These are phyloP conservation scores for Talaromyces sp. DNA, from an alignment of 2,329 filamentous ascomycete species.

Conservation along the genomic window DNA sequence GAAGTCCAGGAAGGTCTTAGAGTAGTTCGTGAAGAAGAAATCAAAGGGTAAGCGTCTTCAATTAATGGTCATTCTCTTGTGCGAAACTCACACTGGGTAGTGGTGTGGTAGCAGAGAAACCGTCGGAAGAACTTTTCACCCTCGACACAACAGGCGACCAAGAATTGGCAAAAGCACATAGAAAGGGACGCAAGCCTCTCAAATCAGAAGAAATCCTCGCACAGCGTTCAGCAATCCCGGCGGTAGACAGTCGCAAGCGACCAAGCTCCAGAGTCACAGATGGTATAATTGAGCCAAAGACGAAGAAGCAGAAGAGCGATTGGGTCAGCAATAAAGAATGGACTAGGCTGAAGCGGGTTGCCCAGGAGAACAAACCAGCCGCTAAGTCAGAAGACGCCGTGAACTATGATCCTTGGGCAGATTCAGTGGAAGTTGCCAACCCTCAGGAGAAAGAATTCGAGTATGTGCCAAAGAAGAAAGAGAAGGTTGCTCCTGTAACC, in stretches of 20 bases:
- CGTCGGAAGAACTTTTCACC: slow-evolving; percentile 79
- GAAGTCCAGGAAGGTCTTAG: slow-evolving; percentile 81
- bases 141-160: slow-evolving; percentile 73
- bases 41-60: slow-evolving; percentile 65
- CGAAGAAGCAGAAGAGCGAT: slow-evolving; percentile 73
- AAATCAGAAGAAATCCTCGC: slow-evolving; percentile 91
- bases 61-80: neutral
- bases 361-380: slow-evolving; percentile 59
- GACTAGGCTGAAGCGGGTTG: slow-evolving; percentile 71
- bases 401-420: slow-evolving; percentile 76
- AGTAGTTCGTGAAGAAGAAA: slow-evolving; percentile 82
- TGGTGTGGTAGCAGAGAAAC: slow-evolving; percentile 80
- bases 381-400: slow-evolving; percentile 58
- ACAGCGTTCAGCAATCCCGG: slow-evolving; percentile 75
- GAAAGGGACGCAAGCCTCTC: slow-evolving; percentile 71
- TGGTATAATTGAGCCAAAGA: slow-evolving; percentile 63
- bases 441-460: slow-evolving; percentile 55
- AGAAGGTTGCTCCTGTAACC: slow-evolving; percentile 71
- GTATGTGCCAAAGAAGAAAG: slow-evolving; percentile 66
- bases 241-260: slow-evolving; percentile 76
- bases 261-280: slow-evolving; percentile 67
- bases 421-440: slow-evolving; percentile 43
- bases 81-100: slow-evolving; percentile 46
- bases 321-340: slow-evolving; percentile 86
- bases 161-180: slow-evolving; percentile 62